A percentile compares a stretch with the other conserved stretches of the same genome.
phyloP scores from a whole-genome alignment of 768 basidiomycete genomes.

The Russula sp. region DNA sequence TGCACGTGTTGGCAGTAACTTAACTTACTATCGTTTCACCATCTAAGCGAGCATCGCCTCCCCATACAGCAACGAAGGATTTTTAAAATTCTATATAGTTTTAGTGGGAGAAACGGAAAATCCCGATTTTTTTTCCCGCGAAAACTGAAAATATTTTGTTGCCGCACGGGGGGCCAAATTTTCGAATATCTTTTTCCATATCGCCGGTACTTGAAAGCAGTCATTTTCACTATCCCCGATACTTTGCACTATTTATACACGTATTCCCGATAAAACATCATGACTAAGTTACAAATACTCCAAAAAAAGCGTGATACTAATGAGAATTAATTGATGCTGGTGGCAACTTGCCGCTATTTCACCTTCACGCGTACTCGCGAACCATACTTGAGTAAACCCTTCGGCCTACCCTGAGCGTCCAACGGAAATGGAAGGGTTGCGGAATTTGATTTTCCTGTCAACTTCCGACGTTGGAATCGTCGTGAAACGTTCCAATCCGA shows the following conservation, averaged over 20 bases:
- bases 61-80: too few species aligned
- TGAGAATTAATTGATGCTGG: not conserved
- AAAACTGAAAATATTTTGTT: too few species aligned
- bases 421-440: slow-evolving; percentile 13
- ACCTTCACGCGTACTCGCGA: slow-evolving; percentile 15
- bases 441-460: slow-evolving; percentile 1
- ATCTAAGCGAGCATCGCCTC: not conserved
- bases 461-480: not conserved
- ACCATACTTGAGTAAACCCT: slow-evolving; percentile 14
- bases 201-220: not conserved
- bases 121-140: too few species aligned
- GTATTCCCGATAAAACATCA: not conserved
- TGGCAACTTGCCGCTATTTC: not conserved
- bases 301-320: not conserved
- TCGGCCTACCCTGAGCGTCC: slow-evolving; percentile 14
- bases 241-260: not conserved
- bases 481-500: slow-evolving; percentile 23
- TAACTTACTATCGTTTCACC: not conserved
- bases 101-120: too few species aligned
- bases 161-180: too few species aligned
- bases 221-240: too few species aligned
- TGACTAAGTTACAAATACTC: not conserved
- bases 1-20: not conserved
- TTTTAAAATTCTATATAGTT: too few species aligned
- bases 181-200: not conserved